A percentile compares a stretch with the other conserved stretches of the same genome.
Conservation (phyloP, 345 rosid species). For the Corymbia maculata region DNA sequence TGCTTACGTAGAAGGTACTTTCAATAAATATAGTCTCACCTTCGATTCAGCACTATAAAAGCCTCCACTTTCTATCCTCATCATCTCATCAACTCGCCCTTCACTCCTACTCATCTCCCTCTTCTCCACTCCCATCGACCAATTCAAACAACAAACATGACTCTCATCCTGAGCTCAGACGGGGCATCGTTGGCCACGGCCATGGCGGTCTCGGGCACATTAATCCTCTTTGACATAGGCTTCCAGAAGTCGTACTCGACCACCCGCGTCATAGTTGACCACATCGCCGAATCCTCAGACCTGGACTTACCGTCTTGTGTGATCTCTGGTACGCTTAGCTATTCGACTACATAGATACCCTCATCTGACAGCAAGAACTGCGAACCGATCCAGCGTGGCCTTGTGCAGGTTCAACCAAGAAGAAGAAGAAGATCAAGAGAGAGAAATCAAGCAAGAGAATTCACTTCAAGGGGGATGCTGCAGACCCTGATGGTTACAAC, state of each 20-base stretch:
- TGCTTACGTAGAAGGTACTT: background rate
- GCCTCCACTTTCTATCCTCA: background rate
- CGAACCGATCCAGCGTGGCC: background rate
- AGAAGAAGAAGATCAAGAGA: background rate
- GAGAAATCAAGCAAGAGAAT: background rate
- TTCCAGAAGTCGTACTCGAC: slow-evolving; percentile 14
- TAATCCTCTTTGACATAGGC: slow-evolving; percentile 24
- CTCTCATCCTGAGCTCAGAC: slow-evolving; percentile 9
- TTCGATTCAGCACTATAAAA: background rate
- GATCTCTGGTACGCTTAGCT: background rate
- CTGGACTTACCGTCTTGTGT: background rate
- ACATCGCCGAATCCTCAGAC: slow-evolving; percentile 6
- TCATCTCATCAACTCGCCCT: background rate
- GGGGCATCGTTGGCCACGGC: slow-evolving; percentile 19
- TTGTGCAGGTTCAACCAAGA: background rate
- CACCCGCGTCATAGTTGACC: slow-evolving; percentile 5
- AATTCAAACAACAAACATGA: background rate
- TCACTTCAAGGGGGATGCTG: background rate
- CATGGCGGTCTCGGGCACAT: slow-evolving; percentile 32
- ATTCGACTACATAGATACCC: background rate
- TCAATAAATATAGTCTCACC: background rate
- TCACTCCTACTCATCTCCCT: background rate
- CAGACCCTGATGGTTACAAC: background rate
- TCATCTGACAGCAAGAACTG: background rate
- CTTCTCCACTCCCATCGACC: background rate